Base-by-base conservation (phyloP, 2,329 filamentous ascomycete genomes). In the Ophiocordyceps sinensis region DNA sequence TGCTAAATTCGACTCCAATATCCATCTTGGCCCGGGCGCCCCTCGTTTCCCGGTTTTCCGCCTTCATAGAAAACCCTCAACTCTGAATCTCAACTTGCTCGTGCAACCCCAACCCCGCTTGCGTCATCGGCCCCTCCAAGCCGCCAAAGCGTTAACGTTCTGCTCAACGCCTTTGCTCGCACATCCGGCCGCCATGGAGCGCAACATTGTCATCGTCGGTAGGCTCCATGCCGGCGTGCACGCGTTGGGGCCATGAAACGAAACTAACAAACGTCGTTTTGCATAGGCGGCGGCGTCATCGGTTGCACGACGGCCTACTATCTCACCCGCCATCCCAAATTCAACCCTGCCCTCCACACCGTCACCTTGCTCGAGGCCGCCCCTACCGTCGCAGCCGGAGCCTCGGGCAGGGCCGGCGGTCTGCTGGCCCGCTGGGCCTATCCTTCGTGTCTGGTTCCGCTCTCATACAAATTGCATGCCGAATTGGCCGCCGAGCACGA, bases 361-460 rank as follows among this genome's bases (percentile, higher is more conserved):
- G 81, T 96, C 52, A 94, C 84, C 1, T 69, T 98, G 28, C 71
- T 96, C 41, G 91, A 98, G 67, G 87, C 91, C 1, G 79, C 78
- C 3, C 73, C 80, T 17, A 71, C 79, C 36, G 80, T 96, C 48
- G 91, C 91, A 7, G 77, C 85, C n/a, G 89, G 85, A 21, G 89
- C 91, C 31, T 94, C 87, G 9, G 91, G 91, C 34, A 96, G 95
- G 64, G 89, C 91, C 0, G 91, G 91, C 14, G 91, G 91, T 1
- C 70, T 98, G 5, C 71, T 98, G 19, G 91, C 81, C 1, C 68
- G 88, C 14, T 96, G 89, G 87, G 91, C 89, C 1, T 95, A 94
- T 55, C 91, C 91, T 0, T 69, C 68, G 43, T 81, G 75, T 52
- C 77, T 96, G 32, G 89, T 95, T 0, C 85, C 85, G 1, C 67